Conservation (phyloP, 495 filamentous ascomycete genomes). For the Penicillium egyptiacum region DNA sequence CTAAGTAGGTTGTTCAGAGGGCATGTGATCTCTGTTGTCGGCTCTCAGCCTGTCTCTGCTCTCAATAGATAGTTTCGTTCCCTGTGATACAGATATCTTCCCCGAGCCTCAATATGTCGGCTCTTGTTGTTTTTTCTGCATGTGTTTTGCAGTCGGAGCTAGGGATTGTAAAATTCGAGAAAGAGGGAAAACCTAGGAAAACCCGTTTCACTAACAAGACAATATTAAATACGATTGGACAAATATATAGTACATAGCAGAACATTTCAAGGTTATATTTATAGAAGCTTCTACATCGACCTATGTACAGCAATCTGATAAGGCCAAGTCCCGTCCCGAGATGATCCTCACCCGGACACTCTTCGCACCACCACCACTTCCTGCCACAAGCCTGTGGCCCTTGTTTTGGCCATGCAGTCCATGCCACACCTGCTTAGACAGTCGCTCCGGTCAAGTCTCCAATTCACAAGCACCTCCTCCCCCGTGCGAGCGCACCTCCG, state of each 20-base stretch:
- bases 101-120: too few species aligned
- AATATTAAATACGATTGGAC: background rate
- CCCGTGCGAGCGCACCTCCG: conserved; percentile 20
- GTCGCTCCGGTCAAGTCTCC: conserved; percentile 36
- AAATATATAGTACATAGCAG: background rate
- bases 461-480: conserved; percentile 25
- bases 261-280: background rate
- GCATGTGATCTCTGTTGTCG: too few species aligned
- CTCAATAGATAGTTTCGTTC: too few species aligned
- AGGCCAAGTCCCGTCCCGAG: conserved; percentile 18
- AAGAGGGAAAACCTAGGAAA: background rate
- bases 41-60: too few species aligned
- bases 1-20: too few species aligned
- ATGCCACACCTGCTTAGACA: conserved; percentile 45
- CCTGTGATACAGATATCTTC: too few species aligned
- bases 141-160: background rate
- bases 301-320: conserved; percentile 15
- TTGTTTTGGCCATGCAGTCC: conserved; percentile 42
- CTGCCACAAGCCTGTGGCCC: conserved; percentile 24
- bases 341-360: conserved; percentile 12
- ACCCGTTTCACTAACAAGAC: background rate
- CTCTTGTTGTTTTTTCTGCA: too few species aligned
- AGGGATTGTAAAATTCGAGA: background rate
- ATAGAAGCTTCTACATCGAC: background rate
- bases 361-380: conserved; percentile 12